Evolutionary conservation across 768 basidiomycete species (phyloP).

Genomic region (Trametes maxima): DNA sequence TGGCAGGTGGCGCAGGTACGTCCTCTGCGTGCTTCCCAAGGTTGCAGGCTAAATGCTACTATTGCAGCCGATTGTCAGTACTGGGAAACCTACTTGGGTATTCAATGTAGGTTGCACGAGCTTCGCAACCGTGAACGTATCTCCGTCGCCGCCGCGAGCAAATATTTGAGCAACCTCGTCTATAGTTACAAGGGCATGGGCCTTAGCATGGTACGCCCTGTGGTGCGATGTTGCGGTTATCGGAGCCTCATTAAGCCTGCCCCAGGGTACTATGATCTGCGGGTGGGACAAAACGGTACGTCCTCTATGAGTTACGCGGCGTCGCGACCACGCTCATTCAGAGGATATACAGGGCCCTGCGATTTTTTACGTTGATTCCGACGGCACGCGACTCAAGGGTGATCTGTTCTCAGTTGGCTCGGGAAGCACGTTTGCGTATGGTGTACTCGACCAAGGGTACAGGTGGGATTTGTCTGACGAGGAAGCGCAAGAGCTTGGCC

Average conservation of each 20-base stretch:
- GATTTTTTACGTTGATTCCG: conserved; percentile 97
- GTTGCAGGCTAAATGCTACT: not conserved
- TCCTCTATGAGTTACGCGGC: not conserved
- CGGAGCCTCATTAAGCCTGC: conserved; percentile 10
- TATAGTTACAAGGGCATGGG: conserved; percentile 99
- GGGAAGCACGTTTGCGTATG: conserved; percentile 98
- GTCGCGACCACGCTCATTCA: not conserved
- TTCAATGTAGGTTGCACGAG: conserved; percentile 96
- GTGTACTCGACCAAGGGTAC: conserved; percentile 95
- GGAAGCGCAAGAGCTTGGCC: conserved; percentile 92
- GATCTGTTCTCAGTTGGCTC: conserved; percentile 99
- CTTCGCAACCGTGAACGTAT: conserved; percentile 96
- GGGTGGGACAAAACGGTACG: conserved; percentile 98
- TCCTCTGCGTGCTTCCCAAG: conserved; percentile 12
- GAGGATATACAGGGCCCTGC: conserved; percentile 68
- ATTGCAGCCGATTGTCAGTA: conserved; percentile 86
- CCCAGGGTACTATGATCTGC: conserved; percentile 97
- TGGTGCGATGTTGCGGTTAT: not conserved
- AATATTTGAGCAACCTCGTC: conserved; percentile 95
- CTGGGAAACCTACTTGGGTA: conserved; percentile 99
- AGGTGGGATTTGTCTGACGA: conserved; percentile 90
- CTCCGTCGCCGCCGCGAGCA: conserved; percentile 98
- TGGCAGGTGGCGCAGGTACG: conserved; percentile 98
- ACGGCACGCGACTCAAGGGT: conserved; percentile 93
- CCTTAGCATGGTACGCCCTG: conserved; percentile 84